phyloP scores from a whole-genome alignment of 257 asterid genomes.

The Fraxinus excelsior region DNA sequence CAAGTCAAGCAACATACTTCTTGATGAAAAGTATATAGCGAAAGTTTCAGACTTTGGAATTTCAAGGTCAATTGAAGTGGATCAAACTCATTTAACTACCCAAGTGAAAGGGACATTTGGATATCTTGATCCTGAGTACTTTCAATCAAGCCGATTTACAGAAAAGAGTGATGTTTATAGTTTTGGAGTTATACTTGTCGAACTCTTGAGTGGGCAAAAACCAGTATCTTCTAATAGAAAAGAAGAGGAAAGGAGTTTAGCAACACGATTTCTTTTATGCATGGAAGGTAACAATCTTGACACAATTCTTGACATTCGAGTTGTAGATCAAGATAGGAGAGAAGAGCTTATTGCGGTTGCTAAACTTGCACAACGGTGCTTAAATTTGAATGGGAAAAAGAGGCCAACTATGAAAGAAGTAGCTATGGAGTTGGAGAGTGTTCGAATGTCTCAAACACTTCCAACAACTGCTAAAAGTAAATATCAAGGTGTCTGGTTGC shows the following conservation, averaged over 20 bases:
- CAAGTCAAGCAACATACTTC: constrained; percentile 14
- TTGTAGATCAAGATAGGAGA: background rate
- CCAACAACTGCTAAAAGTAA: background rate
- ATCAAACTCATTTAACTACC: constrained; percentile 16
- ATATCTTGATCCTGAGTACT: constrained; percentile 11
- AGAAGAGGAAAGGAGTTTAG: background rate
- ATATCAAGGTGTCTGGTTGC: background rate
- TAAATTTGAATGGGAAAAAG: constrained; percentile 7
- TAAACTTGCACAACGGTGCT: constrained; percentile 13
- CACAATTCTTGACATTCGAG: background rate
- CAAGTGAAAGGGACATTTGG: constrained; percentile 12
- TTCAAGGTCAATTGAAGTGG: background rate
- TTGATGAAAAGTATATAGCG: background rate
- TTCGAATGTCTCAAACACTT: background rate
- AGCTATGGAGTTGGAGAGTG: constrained; percentile 11
- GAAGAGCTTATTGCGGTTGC: constrained; percentile 9
- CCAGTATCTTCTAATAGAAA: background rate
- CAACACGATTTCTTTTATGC: constrained; percentile 7
- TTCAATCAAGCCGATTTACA: constrained; percentile 6
- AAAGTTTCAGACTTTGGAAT: background rate
- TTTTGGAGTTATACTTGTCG: constrained; percentile 10
- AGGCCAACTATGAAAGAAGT: constrained; percentile 20
- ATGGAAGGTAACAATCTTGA: constrained; percentile 8
- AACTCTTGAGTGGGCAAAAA: constrained; percentile 3
- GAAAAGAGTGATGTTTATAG: constrained; percentile 20